Percentiles rank a stretch among this genome's conserved stretches.
These are phyloP conservation scores for Orobanche coerulescens DNA, from an alignment of 257 asterid genomes.

Conservation along the genomic window DNA sequence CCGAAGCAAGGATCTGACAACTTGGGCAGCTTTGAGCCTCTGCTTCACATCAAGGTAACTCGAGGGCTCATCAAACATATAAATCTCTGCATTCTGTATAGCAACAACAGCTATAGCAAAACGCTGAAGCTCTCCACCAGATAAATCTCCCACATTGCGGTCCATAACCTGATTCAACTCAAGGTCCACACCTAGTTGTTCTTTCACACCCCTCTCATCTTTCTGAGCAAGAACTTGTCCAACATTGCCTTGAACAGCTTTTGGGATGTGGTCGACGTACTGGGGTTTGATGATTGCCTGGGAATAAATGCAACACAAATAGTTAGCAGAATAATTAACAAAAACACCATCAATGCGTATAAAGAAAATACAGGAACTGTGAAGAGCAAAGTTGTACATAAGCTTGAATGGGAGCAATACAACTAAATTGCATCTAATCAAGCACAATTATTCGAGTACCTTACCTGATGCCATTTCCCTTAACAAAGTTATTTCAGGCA, in stretches of 20 bases:
- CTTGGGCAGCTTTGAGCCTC: conserved; percentile 98
- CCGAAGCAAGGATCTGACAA: conserved; percentile 88
- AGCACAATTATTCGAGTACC: neutral
- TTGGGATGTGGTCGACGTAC: conserved; percentile 96
- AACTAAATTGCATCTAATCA: neutral
- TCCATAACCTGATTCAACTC: conserved; percentile 92
- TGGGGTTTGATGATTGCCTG: conserved; percentile 98
- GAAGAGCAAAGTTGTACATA: neutral
- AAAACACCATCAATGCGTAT: neutral
- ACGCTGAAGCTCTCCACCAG: conserved; percentile 99
- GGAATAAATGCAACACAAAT: conserved; percentile 2
- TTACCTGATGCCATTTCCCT: neutral
- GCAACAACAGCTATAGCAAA: conserved; percentile 97
- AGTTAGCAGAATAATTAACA: neutral
- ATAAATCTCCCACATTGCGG: conserved; percentile 92
- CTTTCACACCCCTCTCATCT: conserved; percentile 84
- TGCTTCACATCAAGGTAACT: conserved; percentile 98
- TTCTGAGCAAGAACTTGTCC: conserved; percentile 95
- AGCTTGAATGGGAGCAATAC: neutral
- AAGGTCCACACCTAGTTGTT: conserved; percentile 64
- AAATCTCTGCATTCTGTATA: conserved; percentile 90
- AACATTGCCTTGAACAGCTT: conserved; percentile 97
- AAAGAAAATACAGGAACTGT: neutral
- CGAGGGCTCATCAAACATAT: conserved; percentile 99
- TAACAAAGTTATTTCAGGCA: neutral